Evolutionary conservation across 306 rosid species (phyloP), one percentile per base, ranked within the genome.

Genomic region (Cotoneaster glaucophyllus): DNA sequence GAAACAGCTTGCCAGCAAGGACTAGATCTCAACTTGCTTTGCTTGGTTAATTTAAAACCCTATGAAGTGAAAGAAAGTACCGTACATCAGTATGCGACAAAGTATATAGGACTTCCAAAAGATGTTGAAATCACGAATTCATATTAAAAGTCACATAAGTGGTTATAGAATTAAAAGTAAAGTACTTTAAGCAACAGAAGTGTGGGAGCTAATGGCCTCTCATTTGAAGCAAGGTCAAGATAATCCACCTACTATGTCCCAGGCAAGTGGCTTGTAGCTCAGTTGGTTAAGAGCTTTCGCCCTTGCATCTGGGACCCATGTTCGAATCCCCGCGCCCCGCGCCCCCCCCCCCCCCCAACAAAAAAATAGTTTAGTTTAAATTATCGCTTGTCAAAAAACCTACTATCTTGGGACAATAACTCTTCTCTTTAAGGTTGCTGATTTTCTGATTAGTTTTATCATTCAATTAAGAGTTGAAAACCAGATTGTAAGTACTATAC

Each of bases 1-100:
- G 99, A 85, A 85, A 95, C 85, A 70, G 97, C 99, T 79, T 80
- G 90, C 99, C 99, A 95, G 85, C 84, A 92, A 22, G 82, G 90
- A 71, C 91, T 95, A 68, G 93, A 89, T 76, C 97, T 90, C 93
- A 83, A 82, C 78, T 61, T 85, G 82, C 99, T 95, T 90, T 85
- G 97, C 83, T 84, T 95, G 64, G 97, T 86, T 80, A 93, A 64
- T 77, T 90, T 95, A 77, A 90, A 86, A 26, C 99, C 99, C 99
- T 95, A 77, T 72, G 54, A 70, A 81, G 79, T 19, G 67, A 74
- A 66, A 43, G n/a, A 73, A 48, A 17, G 21, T 72, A 57, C 53
- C 3, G 1, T 11, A 26, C 31, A 25, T 41, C 18, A 58, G 54
- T 58, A 59, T 11, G n/a, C 39, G 11, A 57, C 14, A 59, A 73